phyloP scores from a whole-genome alignment of 1,284 basidiomycete species.

The Athelia psychrophila region DNA sequence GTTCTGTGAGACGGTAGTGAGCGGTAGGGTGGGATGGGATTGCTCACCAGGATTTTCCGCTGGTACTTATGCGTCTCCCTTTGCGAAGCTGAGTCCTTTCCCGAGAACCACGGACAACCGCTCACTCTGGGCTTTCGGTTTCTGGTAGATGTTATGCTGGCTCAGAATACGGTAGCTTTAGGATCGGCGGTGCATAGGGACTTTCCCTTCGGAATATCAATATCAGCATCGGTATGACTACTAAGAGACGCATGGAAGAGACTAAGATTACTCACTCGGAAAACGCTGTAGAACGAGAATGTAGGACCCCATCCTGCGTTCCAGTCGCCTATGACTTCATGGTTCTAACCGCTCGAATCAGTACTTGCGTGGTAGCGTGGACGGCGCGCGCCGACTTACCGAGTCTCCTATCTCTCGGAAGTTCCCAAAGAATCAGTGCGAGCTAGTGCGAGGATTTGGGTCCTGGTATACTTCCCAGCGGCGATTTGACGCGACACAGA shows the following conservation, averaged over 20 bases:
- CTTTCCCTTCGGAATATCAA: too few relatives aligned
- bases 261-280: not conserved
- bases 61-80: not conserved
- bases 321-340: not conserved
- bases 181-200: constrained; percentile 2
- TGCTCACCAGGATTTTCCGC: not conserved
- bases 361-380: too few relatives aligned
- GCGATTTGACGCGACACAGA: not conserved
- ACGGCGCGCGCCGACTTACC: not conserved
- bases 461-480: not conserved
- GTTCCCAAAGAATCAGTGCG: not conserved
- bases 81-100: not conserved
- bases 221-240: too few relatives aligned
- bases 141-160: constrained; percentile 2
- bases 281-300: not conserved
- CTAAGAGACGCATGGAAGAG: not conserved
- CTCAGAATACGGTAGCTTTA: constrained; percentile 4
- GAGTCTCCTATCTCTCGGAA: not conserved
- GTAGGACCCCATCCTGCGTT: not conserved
- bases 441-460: too few relatives aligned
- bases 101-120: not conserved
- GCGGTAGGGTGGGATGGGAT: not conserved
- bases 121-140: not conserved
- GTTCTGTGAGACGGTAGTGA: not conserved
- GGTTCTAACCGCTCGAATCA: not conserved